Conservation (phyloP, 2,329 filamentous ascomycete genomes). For the Cladobotryum protrusum region DNA sequence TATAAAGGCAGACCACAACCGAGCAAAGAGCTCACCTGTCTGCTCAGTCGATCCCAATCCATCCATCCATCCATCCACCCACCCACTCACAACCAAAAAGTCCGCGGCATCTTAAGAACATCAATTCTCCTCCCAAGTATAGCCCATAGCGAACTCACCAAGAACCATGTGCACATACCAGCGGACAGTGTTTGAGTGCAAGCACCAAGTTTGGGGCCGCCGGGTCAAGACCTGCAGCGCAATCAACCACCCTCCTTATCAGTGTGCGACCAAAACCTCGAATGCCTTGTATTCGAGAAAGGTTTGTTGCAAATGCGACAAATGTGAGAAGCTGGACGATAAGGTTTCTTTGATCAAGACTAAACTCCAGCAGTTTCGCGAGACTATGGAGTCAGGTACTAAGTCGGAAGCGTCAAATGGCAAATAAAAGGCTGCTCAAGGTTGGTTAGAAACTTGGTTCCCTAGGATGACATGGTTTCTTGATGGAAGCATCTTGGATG, state of each 20-base stretch:
- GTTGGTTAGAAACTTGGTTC: too few species aligned
- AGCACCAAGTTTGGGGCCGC: conserved; percentile 22
- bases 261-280: conserved; percentile 17
- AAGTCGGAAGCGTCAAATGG: not conserved
- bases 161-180: conserved; percentile 24
- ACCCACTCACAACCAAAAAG: too few species aligned
- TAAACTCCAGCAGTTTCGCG: conserved; percentile 13
- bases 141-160: not conserved
- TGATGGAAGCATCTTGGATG: too few species aligned
- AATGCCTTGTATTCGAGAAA: conserved; percentile 19
- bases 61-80: too few species aligned
- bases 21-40: too few species aligned
- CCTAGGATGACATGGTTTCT: not conserved
- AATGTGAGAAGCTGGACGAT: conserved; percentile 17
- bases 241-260: not conserved
- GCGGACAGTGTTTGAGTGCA: conserved; percentile 21
- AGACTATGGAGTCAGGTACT: not conserved
- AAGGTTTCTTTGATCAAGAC: conserved; percentile 14
- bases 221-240: conserved; percentile 18
- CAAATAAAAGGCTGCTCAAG: not conserved
- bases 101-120: not conserved
- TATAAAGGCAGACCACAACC: too few species aligned
- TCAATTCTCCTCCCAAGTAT: not conserved
- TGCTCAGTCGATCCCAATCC: too few species aligned
- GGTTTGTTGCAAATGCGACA: conserved; percentile 18